These are phyloP conservation scores for Nannochloropsis oceanica DNA, from an alignment of 108 stramenopile species.

Conservation along the genomic window DNA sequence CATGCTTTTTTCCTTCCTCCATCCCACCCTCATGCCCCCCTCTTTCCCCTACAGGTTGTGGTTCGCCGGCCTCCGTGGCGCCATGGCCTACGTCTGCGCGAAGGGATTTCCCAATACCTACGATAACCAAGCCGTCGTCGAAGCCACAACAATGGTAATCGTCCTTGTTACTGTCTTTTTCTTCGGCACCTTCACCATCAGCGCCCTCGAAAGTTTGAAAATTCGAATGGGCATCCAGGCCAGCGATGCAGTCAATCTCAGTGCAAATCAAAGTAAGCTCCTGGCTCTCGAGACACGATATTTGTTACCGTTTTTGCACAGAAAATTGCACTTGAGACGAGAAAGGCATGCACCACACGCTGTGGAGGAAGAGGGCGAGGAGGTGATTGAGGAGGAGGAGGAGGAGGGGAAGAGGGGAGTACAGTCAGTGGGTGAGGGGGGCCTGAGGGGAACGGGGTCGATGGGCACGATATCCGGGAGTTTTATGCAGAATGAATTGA, in stretches of 20 bases:
- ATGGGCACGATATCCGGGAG: too few species aligned
- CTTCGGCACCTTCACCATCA: not conserved
- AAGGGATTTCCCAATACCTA: not conserved
- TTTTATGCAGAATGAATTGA: too few species aligned
- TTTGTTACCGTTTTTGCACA: not conserved
- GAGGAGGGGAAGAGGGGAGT: too few species aligned
- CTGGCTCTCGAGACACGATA: not conserved
- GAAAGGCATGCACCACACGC: too few species aligned
- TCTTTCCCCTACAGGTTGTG: not conserved
- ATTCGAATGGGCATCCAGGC: not conserved
- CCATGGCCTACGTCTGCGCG: not conserved
- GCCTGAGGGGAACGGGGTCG: too few species aligned
- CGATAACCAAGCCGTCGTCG: not conserved
- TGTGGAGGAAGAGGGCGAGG: too few species aligned
- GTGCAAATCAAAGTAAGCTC: not conserved
- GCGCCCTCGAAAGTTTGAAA: not conserved
- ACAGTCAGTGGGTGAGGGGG: too few species aligned
- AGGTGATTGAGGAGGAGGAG: too few species aligned
- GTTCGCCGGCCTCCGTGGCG: constrained; percentile 12
- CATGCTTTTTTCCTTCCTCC: not conserved
- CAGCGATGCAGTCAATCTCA: not conserved
- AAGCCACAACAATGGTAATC: not conserved
- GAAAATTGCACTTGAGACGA: too few species aligned
- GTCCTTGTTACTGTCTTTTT: not conserved
- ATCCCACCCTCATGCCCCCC: not conserved